Evolutionary conservation across 495 filamentous ascomycete genomes (phyloP).

Genomic region (Trichocladium antarcticum): DNA sequence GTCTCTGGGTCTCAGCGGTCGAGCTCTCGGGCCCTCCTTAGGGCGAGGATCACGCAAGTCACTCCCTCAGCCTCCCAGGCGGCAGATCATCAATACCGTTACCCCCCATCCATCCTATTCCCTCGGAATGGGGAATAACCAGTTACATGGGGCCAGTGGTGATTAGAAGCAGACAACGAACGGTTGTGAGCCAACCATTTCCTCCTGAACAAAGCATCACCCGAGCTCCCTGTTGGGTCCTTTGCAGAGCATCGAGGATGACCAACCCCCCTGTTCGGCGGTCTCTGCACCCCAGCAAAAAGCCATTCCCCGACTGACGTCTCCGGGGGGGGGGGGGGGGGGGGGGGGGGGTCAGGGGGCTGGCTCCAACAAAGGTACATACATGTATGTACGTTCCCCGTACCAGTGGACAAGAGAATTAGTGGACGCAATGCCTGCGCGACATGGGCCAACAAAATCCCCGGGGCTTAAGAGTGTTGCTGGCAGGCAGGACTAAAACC

Average conservation of each 20-base stretch:
- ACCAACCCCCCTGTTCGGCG: conserved; percentile 13
- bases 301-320: conserved; percentile 1
- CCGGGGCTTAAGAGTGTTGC: background rate
- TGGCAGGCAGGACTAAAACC: background rate
- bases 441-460: background rate
- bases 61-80: too few species aligned
- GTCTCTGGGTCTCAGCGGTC: conserved; percentile 12
- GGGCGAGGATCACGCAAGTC: conserved; percentile 8
- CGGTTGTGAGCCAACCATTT: conserved; percentile 18
- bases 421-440: background rate
- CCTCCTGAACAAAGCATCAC: conserved; percentile 15
- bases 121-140: background rate
- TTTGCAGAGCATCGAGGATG: conserved; percentile 20
- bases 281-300: conserved; percentile 19
- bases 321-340: too few species aligned
- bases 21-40: background rate
- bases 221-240: conserved; percentile 18
- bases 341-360: too few species aligned
- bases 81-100: conserved; percentile 11
- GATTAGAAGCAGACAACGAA: background rate
- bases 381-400: too few species aligned
- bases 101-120: conserved; percentile 3
- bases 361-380: too few species aligned
- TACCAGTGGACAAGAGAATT: conserved; percentile 12
- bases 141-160: conserved; percentile 5